A percentile compares a stretch with the other conserved stretches of the same genome.
Evolutionary conservation across 768 basidiomycete species (phyloP).

Genomic region (Auriculariales sp.): DNA sequence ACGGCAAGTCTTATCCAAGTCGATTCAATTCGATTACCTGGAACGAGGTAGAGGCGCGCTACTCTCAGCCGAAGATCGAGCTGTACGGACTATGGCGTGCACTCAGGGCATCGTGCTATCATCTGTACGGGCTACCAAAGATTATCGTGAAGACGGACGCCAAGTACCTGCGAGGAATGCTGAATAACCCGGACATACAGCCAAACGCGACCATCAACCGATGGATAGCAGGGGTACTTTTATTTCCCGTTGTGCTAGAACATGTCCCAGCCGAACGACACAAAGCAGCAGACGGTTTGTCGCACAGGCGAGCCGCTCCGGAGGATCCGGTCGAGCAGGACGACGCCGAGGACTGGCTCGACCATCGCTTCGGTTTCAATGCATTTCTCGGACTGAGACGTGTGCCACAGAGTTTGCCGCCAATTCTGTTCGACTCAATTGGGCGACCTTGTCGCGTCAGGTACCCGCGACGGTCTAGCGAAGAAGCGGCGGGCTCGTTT

Average conservation of each 20-base stretch:
- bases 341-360: slow-evolving; percentile 7
- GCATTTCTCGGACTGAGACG: no score
- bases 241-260: slow-evolving; percentile 15
- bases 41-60: slow-evolving; percentile 13
- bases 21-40: slow-evolving; percentile 25
- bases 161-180: slow-evolving; percentile 6
- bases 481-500: no score
- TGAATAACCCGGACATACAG: slow-evolving; percentile 5
- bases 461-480: no score
- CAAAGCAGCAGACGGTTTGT: slow-evolving; percentile 12
- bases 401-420: no score
- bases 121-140: not conserved
- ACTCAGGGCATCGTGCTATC: not conserved
- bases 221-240: slow-evolving; percentile 4
- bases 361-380: not conserved
- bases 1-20: slow-evolving; percentile 12
- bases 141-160: slow-evolving; percentile 6
- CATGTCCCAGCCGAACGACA: slow-evolving; percentile 8
- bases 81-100: slow-evolving; percentile 13
- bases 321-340: slow-evolving; percentile 4
- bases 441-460: no score
- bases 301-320: slow-evolving; percentile 8
- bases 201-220: slow-evolving; percentile 6
- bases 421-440: no score
- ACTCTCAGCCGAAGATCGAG: slow-evolving; percentile 15